phyloP scores from a whole-genome alignment of 495 filamentous ascomycete genomes.

The Ascobolus immersus region DNA sequence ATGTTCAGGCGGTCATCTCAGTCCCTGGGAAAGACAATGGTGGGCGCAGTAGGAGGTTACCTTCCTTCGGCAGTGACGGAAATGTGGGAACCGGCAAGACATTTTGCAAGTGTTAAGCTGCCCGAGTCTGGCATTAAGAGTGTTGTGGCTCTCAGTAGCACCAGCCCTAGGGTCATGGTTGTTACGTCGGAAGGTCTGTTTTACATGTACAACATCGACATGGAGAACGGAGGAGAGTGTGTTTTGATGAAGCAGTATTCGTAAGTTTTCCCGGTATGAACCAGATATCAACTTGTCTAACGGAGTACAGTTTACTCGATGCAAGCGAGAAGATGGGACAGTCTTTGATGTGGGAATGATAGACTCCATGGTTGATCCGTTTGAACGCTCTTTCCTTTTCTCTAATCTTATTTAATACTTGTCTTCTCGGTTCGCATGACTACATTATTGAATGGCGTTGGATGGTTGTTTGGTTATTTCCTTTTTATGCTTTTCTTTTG shows the following conservation, averaged over 20 bases:
- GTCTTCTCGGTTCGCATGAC: too few species aligned
- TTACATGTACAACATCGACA: slow-evolving; percentile 80
- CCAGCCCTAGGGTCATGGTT: slow-evolving; percentile 85
- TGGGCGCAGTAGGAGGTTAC: slow-evolving; percentile 70
- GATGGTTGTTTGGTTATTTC: too few species aligned
- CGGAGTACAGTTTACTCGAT: slow-evolving; percentile 23
- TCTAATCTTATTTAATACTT: too few species aligned
- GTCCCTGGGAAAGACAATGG: slow-evolving; percentile 71
- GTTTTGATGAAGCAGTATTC: slow-evolving; percentile 70
- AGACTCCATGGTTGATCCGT: too few species aligned
- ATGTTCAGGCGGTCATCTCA: slow-evolving; percentile 94
- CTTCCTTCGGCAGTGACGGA: slow-evolving; percentile 76
- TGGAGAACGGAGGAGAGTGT: slow-evolving; percentile 90
- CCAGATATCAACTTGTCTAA: slow-evolving; percentile 3
- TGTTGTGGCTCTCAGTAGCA: slow-evolving; percentile 87
- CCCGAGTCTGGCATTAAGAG: slow-evolving; percentile 39
- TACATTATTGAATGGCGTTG: too few species aligned
- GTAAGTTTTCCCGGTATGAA: slow-evolving; percentile 23
- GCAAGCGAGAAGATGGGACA: slow-evolving; percentile 28
- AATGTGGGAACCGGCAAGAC: slow-evolving; percentile 87
- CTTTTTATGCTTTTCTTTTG: too few species aligned
- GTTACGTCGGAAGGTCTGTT: slow-evolving; percentile 89
- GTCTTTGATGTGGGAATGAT: slow-evolving; percentile 24
- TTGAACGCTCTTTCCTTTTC: too few species aligned
- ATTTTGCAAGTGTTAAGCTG: slow-evolving; percentile 89